These are phyloP conservation scores for Chalara sp. DNA, from an alignment of 2,329 filamentous ascomycete genomes.

Conservation along the genomic window DNA sequence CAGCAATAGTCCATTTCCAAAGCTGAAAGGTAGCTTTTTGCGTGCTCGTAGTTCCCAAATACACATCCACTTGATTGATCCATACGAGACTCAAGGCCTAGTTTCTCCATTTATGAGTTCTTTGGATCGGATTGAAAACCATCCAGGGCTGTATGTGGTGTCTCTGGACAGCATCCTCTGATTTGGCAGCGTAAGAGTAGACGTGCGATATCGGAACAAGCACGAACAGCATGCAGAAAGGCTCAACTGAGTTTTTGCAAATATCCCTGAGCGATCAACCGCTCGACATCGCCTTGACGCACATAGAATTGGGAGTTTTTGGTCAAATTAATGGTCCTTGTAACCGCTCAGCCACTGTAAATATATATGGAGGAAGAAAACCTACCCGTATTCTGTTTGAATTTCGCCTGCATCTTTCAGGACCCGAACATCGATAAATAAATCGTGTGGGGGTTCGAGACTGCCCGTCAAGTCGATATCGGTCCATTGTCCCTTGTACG, in stretches of 20 bases:
- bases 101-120: no score
- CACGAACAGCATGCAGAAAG: no score
- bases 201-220: no score
- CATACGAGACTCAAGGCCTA: no score
- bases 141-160: no score
- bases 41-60: no score
- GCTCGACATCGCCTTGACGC: slow-evolving; percentile 89
- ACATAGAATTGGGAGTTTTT: slow-evolving; percentile 99
- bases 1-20: no score
- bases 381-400: slow-evolving; percentile 96
- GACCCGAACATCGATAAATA: slow-evolving; percentile 95
- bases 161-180: no score
- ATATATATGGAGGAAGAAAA: slow-evolving; percentile 13
- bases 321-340: slow-evolving; percentile 85
- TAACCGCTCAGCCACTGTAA: slow-evolving; percentile 11
- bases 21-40: no score
- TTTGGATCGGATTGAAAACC: no score
- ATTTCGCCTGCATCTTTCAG: slow-evolving; percentile 97
- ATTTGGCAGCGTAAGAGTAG: no score
- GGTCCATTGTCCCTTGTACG: slow-evolving; percentile 97
- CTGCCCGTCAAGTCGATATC: slow-evolving; percentile 94
- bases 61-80: no score
- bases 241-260: slow-evolving; percentile 73
- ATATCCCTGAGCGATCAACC: slow-evolving; percentile 90
- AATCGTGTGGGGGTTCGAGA: slow-evolving; percentile 84